phyloP scores from a whole-genome alignment of 148 eudicot genomes.

The Pouteria glomerata region DNA sequence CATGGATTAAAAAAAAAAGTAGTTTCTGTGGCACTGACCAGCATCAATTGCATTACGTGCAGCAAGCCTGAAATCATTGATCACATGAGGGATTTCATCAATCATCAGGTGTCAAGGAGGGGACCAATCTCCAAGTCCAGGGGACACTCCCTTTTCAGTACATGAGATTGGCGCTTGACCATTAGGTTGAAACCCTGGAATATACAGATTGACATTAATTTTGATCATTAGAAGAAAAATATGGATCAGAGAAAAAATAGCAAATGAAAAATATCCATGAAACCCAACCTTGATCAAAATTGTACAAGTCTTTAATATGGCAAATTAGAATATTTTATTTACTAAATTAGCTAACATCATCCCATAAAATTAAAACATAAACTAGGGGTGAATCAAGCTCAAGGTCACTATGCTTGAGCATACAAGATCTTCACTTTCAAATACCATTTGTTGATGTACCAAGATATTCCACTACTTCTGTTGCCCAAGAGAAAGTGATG shows the following conservation, averaged over 20 bases:
- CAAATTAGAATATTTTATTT: too few relatives aligned
- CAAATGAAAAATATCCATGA: not conserved
- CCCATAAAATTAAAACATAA: too few relatives aligned
- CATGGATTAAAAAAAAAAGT: not conserved
- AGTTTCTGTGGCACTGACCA: slow-evolving; percentile 6
- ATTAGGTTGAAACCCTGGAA: slow-evolving; percentile 28
- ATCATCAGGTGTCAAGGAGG: slow-evolving; percentile 25
- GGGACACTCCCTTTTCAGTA: slow-evolving; percentile 21
- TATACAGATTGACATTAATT: too few relatives aligned
- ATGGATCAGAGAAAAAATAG: too few relatives aligned
- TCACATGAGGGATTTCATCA: slow-evolving; percentile 27
- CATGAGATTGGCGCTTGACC: slow-evolving; percentile 31
- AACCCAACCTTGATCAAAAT: not conserved
- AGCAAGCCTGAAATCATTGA: slow-evolving; percentile 31
- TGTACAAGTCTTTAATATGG: too few relatives aligned
- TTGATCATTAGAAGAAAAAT: not conserved
- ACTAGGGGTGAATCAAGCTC: too few relatives aligned
- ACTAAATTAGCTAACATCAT: too few relatives aligned
- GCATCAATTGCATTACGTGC: slow-evolving; percentile 39
- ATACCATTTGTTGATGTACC: not conserved
- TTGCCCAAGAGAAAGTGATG: too few relatives aligned
- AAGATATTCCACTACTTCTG: not conserved
- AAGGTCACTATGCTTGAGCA: too few relatives aligned
- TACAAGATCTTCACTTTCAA: not conserved
- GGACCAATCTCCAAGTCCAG: slow-evolving; percentile 22